These are phyloP conservation scores for Calonectria montana DNA, from an alignment of 2,329 filamentous ascomycete genomes.

Conservation along the genomic window DNA sequence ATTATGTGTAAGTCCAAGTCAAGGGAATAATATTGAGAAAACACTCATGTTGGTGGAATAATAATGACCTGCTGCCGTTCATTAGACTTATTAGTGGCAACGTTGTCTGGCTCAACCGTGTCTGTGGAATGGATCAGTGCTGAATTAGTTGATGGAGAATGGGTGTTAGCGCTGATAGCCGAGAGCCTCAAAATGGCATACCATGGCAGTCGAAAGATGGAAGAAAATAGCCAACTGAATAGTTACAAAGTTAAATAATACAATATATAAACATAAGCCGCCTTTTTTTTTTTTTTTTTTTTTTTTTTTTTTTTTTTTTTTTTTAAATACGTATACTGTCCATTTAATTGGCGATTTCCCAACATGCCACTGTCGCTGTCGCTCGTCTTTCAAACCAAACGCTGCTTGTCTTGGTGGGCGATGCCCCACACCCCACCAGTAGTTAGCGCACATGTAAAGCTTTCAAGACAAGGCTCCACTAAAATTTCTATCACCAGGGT, in stretches of 20 bases:
- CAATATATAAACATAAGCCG: too few species aligned
- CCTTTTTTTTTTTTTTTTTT: too few species aligned
- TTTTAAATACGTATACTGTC: too few species aligned
- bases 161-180: slow-evolving; percentile 11
- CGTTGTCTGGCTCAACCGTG: not conserved
- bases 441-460: not conserved
- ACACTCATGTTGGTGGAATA: not conserved
- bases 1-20: not conserved
- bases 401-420: not conserved
- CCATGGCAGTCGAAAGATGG: too few species aligned
- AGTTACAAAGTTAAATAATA: too few species aligned
- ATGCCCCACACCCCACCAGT: slow-evolving; percentile 37
- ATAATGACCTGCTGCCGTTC: not conserved
- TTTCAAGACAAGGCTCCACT: slow-evolving; percentile 31
- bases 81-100: not conserved
- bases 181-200: too few species aligned
- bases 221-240: too few species aligned
- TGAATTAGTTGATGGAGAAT: not conserved
- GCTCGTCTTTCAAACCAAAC: not conserved
- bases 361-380: not conserved
- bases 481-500: slow-evolving; percentile 40
- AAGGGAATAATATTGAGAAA: not conserved
- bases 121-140: not conserved
- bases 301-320: too few species aligned
- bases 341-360: too few species aligned